phyloP scores from a whole-genome alignment of 225 moss, liverwort and hornwort genomes.

The Bryoerythrophyllum caledonicum region DNA sequence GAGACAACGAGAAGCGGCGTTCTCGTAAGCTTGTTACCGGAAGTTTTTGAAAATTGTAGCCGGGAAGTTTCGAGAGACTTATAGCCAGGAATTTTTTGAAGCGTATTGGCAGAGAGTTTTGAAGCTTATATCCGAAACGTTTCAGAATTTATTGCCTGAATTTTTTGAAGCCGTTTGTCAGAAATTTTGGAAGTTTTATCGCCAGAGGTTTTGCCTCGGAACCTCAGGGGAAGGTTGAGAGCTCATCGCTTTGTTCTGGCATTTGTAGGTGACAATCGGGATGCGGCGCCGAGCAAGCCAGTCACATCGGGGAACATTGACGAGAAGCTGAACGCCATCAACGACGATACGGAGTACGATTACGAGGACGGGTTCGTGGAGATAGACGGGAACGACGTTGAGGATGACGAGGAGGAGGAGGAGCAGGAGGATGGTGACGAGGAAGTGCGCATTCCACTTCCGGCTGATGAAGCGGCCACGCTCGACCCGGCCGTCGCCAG shows the following conservation, averaged over 20 bases:
- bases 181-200: too few species aligned
- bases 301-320: constrained; percentile 38
- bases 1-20: constrained; percentile 58
- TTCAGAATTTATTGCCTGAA: too few species aligned
- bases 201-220: too few species aligned
- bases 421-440: constrained; percentile 23
- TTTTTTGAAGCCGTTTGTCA: too few species aligned
- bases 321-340: constrained; percentile 30
- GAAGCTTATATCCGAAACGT: too few species aligned
- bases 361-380: constrained; percentile 13
- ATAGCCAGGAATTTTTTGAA: too few species aligned
- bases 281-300: constrained; percentile 54
- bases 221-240: not conserved
- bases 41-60: too few species aligned
- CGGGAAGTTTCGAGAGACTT: too few species aligned
- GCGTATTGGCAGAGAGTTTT: too few species aligned
- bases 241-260: not conserved
- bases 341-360: constrained; percentile 29
- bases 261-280: constrained; percentile 52
- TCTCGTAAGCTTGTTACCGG: constrained; percentile 31
- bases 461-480: constrained; percentile 39
- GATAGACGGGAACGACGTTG: not conserved
- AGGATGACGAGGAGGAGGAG: constrained; percentile 8
- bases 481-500: constrained; percentile 27
- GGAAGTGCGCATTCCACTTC: constrained; percentile 22